Evolutionary conservation across 1,139 yeast species (phyloP), one percentile per base, ranked within the genome.

Genomic region (Geotrichum histeridarum): DNA sequence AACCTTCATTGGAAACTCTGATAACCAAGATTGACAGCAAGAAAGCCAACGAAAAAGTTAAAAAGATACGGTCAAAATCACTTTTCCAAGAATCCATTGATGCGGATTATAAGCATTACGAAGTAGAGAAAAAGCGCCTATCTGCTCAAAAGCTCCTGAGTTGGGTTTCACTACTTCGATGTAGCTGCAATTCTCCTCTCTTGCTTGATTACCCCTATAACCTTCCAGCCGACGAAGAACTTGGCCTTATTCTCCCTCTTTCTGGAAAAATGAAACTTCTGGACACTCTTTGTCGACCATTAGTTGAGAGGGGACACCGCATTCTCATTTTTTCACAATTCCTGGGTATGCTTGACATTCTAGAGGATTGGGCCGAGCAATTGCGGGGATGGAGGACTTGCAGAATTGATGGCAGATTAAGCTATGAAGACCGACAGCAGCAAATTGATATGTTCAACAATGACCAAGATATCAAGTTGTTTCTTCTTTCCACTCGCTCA

Each of bases 281-380:
- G 53, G 94, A 97, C 0, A 68, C 72, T 4, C 73, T 94, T 52
- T 71, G 93, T 55, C 88, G 86, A 57, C 84, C 86, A 31, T 75
- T 94, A 60, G 84, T 86, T 53, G 83, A 87, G 38, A 82, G 82
- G 50, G 98, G 98, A 0, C 99, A 94, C 66, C 77, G 99, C 56
- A 97, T 95, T 1, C 77, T 94, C 61, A 93, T 94, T 55, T 94
- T 22, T 22, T 94, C 99, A 0, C 99, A 94, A 69, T 94, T 94
- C 99, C 91, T 99, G 1, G 86, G 87, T 65, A 98, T 94, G 17
- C 76, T 94, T 68, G 99, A 94, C 72, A 84, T 94, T 50, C 72
- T 94, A 57, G 99, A 94, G 66, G 48, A 86, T 63, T 91, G 90
- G 82, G 73, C 80, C 54, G 68, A 67, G 33, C 77, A 72, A n/a